A percentile compares a stretch with the other conserved stretches of the same genome.
Conservation (phyloP, 176 grass and related monocot genomes). For the Calamus simplicifolius region DNA sequence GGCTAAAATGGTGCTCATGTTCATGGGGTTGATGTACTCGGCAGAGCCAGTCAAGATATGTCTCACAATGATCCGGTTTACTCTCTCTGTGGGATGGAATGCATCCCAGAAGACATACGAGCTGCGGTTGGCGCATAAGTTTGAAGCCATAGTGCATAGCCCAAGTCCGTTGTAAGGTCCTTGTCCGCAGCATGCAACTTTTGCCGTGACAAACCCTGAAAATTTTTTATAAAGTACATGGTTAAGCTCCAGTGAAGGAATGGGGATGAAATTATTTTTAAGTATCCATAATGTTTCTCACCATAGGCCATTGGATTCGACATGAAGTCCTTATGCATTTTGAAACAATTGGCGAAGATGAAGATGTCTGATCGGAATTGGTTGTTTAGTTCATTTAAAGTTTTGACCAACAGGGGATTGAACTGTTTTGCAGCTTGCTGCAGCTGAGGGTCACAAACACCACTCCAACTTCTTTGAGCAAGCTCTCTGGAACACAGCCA, state of each 20-base stretch:
- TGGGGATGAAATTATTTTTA: not conserved
- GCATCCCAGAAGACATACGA: conserved; percentile 81
- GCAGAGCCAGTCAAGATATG: conserved; percentile 66
- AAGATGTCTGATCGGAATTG: conserved; percentile 47
- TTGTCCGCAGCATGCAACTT: conserved; percentile 89
- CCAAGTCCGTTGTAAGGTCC: conserved; percentile 91
- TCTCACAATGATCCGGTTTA: conserved; percentile 70
- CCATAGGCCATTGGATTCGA: conserved; percentile 70
- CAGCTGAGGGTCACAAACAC: conserved; percentile 51
- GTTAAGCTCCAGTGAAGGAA: not conserved
- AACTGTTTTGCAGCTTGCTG: conserved; percentile 61
- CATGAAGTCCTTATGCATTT: conserved; percentile 64
- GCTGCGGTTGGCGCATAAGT: conserved; percentile 59
- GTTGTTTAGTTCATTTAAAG: conserved; percentile 42
- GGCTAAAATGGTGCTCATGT: conserved; percentile 89
- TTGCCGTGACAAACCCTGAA: conserved; percentile 68
- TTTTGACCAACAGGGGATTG: conserved; percentile 67
- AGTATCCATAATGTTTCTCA: conserved; percentile 10
- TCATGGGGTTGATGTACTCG: conserved; percentile 86
- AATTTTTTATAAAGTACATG: not conserved
- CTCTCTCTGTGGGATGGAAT: conserved; percentile 85
- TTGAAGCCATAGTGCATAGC: conserved; percentile 63
- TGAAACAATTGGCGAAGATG: conserved; percentile 59
- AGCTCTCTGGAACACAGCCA: conserved; percentile 84
- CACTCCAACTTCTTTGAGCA: conserved; percentile 55